Base-by-base conservation (phyloP, 768 basidiomycete species). In the Chiua virens region DNA sequence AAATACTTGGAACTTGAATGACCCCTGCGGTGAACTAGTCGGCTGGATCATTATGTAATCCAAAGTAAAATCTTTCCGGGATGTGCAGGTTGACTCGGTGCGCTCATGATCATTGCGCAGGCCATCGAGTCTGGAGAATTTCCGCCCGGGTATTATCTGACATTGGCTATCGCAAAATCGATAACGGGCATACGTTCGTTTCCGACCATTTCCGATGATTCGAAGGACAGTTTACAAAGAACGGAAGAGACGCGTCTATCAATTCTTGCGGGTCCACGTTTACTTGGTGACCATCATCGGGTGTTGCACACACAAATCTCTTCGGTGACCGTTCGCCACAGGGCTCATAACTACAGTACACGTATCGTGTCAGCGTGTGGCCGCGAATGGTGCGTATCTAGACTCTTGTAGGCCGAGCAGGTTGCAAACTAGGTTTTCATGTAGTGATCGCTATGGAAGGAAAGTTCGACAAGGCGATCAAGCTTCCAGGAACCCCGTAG, bases 141-240 rank as follows among this genome's bases (percentile, higher is more conserved):
- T 37, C 44, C 30, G 40, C 35, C 38, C 18, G 18, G 41, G 49
- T 30, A 34, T 30, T 30, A 28, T 28, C 46, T 64, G 49, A 58
- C 56, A 49, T 32, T 53, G 15, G 8, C 45, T 3, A 45, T 55
- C 17, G 35, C 59, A 61, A 58, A 43, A 55, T 63, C 49, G 61
- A 60, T 54, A 28, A 42, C 18, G 13, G 13, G 30, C 41, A 46
- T 40, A 30, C 20, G 17, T 28, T 48, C 41, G 50, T 25, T 53
- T 64, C 57, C 55, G 40, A 4, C 38, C 18, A 4, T 34, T 47
- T 55, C 27, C 34, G 45, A 41, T 47, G 49, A 34, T 53, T 57
- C 59, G 59, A 64, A 57, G 46, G 42, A 18, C 42, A n/a, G 46
- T 62, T 46, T 63, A 43, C 53, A 41, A 56, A 52, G 62, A 52